phyloP scores from a whole-genome alignment of 768 basidiomycete genomes.

The Phanerodontia chrysosporium region DNA sequence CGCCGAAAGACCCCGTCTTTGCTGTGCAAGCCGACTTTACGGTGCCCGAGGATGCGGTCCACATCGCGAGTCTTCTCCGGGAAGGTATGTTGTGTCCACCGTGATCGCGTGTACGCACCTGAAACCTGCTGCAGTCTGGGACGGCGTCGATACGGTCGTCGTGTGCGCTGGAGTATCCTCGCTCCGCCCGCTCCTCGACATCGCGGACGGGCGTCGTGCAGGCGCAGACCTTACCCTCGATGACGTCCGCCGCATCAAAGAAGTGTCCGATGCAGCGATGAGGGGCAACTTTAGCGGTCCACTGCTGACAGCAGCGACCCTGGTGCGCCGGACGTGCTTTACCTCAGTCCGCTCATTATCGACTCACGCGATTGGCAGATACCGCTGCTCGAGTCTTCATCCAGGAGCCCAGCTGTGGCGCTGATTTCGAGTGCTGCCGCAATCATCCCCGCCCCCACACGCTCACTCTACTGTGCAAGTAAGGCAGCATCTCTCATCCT shows the following conservation, averaged over 20 bases:
- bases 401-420: conserved; percentile 65
- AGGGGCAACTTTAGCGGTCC: conserved; percentile 69
- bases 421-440: conserved; percentile 78
- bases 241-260: conserved; percentile 56
- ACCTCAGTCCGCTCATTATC: not conserved
- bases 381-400: conserved; percentile 65
- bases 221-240: conserved; percentile 40
- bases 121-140: conserved; percentile 55
- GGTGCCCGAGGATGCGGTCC: conserved; percentile 61
- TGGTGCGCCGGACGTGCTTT: conserved; percentile 44
- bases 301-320: conserved; percentile 61
- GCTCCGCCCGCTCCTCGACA: conserved; percentile 65
- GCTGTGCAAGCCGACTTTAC: conserved; percentile 61
- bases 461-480: conserved; percentile 78
- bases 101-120: not conserved
- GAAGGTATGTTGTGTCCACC: conserved; percentile 38
- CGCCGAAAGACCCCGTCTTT: conserved; percentile 33
- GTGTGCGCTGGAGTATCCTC: conserved; percentile 84
- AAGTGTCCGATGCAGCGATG: conserved; percentile 53
- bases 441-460: conserved; percentile 80
- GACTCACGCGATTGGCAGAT: conserved; percentile 43
- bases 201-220: conserved; percentile 52
- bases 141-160: conserved; percentile 76
- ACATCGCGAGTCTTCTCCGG: conserved; percentile 47
- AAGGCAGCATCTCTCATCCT: conserved; percentile 78